Evolutionary conservation across 179 eudicot genomes (phyloP), one percentile per base, ranked within the genome.

Genomic region (Silene vulgaris): DNA sequence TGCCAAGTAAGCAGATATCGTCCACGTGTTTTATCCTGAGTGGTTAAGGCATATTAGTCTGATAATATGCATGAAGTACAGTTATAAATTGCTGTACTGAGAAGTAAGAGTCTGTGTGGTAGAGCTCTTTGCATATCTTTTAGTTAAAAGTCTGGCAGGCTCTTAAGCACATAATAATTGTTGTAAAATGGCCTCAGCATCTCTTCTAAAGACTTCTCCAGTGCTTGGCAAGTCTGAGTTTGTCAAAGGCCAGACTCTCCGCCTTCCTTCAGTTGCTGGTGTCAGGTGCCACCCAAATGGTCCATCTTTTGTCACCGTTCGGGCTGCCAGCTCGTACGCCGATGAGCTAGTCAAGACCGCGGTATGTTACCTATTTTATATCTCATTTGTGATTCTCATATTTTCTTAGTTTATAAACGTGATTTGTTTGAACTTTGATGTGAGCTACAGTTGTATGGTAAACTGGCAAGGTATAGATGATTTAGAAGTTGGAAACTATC

Each of bases 341-440:
- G 97, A 92, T 81, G 96, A 89, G 84, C 96, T 91, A 21, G 84
- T 91, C 75, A 91, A 91, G 79, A 91, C 97, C 19, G 95, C 97
- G 80, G 97, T 91, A 86, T 26, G 87, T 83, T 43, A 3, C 52
- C 52, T 45, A 45, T 6, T 17, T 23, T 32, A 28, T 56, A 28
- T 20, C 3, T 75, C 45, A 37, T 68, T 69, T 3, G 6, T 28
- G 32, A 40, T 0, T 48, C 60, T 19, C 54, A 8, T 43, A 32
- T 20, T 11, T 5, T 5, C 9, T 13, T 48, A 16, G n/a, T 54
- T 54, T 54, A 16, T 11, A 48, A 61, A 43, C 17, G 1, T 61
- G 12, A 20, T 54, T 54, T 54, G 17, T 54, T 61, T 16, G 50
- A 35, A 6, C 50, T 37, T 45, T 67, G 26, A 35, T 7, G 13